Conservation (phyloP, 2,329 filamentous ascomycete species). For the Epichloe glyceriae region DNA sequence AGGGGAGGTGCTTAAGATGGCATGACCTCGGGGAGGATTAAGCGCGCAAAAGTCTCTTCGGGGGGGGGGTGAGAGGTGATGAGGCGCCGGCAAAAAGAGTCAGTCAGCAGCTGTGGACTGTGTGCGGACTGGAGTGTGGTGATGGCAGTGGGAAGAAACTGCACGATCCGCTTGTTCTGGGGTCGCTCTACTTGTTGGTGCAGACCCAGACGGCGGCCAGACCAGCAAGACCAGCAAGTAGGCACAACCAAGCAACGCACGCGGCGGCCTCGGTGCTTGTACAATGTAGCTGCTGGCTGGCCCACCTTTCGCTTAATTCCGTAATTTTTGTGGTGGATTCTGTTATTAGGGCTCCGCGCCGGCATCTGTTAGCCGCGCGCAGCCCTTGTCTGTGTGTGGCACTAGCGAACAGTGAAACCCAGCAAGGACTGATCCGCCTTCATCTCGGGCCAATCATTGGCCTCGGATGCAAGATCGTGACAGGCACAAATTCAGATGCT, state of each 20-base stretch:
- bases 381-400: neutral
- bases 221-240: too few relatives aligned
- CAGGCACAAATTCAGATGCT: too few relatives aligned
- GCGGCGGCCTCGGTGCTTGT: neutral
- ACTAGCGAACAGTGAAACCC: conserved; percentile 2
- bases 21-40: conserved; percentile 23
- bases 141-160: conserved; percentile 11
- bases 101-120: conserved; percentile 2
- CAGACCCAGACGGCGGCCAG: too few relatives aligned
- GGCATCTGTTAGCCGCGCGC: neutral
- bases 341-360: conserved; percentile 15
- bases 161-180: conserved; percentile 7
- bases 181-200: neutral
- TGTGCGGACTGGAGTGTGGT: conserved; percentile 3
- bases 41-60: conserved; percentile 10
- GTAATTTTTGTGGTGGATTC: conserved; percentile 13
- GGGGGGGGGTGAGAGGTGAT: conserved; percentile 8
- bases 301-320: conserved; percentile 11
- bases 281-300: neutral
- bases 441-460: neutral
- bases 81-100: conserved; percentile 4
- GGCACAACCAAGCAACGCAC: too few relatives aligned
- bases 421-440: neutral
- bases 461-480: neutral
- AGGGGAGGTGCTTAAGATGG: conserved; percentile 22